phyloP scores from a whole-genome alignment of 371 early-diverging fungal genomes.

The Mortierella sp. region DNA sequence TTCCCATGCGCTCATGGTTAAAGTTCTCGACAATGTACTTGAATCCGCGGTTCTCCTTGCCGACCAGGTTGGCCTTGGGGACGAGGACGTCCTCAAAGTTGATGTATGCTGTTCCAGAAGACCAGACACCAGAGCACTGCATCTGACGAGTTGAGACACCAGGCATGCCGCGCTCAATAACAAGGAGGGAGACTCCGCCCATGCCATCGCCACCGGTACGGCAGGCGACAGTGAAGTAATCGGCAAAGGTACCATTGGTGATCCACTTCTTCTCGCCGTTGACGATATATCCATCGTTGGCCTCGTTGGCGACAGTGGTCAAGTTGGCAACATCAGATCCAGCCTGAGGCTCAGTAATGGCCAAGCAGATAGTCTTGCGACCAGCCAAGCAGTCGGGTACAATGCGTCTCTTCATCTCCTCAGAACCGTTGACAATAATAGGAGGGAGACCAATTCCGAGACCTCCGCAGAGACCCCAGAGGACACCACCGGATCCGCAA shows the following conservation, averaged over 20 bases:
- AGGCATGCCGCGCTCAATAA: conserved; percentile 86
- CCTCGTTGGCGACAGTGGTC: conserved; percentile 78
- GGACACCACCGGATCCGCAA: conserved; percentile 88
- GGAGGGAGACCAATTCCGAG: conserved; percentile 84
- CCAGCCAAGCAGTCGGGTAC: conserved; percentile 81
- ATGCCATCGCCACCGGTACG: conserved; percentile 89
- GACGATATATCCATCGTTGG: conserved; percentile 83
- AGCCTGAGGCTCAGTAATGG: conserved; percentile 79
- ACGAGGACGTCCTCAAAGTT: conserved; percentile 92
- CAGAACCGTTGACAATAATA: conserved; percentile 81
- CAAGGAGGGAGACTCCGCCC: conserved; percentile 83
- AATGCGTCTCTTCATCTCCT: conserved; percentile 78
- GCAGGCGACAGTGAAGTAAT: conserved; percentile 78
- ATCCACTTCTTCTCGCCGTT: conserved; percentile 94
- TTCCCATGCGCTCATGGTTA: conserved; percentile 86
- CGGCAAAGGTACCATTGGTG: conserved; percentile 90
- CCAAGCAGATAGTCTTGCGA: conserved; percentile 84
- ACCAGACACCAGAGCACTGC: conserved; percentile 86
- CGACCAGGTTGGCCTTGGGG: conserved; percentile 86
- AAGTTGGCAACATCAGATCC: conserved; percentile 90
- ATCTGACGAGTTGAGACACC: conserved; percentile 89
- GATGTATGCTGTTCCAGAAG: conserved; percentile 82
- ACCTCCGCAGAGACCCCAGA: conserved; percentile 89
- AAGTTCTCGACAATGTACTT: conserved; percentile 86
- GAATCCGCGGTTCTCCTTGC: conserved; percentile 91